phyloP scores from a whole-genome alignment of 495 filamentous ascomycete genomes.

The Aspergillus nidulans region DNA sequence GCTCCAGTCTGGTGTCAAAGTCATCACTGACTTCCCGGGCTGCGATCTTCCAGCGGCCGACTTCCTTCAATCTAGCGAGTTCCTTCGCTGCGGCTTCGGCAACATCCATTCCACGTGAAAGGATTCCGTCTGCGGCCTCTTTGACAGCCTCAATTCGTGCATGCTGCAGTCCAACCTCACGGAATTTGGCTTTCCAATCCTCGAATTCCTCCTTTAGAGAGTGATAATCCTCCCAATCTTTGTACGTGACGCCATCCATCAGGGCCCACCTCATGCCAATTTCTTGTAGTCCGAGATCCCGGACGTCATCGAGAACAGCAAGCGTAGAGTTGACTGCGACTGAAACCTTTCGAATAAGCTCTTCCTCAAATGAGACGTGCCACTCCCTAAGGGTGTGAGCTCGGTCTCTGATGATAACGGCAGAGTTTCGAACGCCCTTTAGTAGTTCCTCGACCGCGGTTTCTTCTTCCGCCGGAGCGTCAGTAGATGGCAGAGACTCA shows the following conservation, averaged over 20 bases:
- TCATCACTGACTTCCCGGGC: conserved; percentile 71
- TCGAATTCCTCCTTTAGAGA: conserved; percentile 76
- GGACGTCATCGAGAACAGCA: conserved; percentile 74
- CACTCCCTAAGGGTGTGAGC: conserved; percentile 78
- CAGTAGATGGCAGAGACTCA: conserved; percentile 48
- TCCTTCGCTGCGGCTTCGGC: conserved; percentile 82
- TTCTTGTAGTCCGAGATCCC: conserved; percentile 86
- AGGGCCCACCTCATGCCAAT: conserved; percentile 97
- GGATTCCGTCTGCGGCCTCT: conserved; percentile 60
- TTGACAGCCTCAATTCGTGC: conserved; percentile 66
- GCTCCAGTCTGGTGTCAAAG: conserved; percentile 57
- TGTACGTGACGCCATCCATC: conserved; percentile 93
- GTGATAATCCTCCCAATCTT: conserved; percentile 92
- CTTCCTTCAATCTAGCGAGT: conserved; percentile 75
- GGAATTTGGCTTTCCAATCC: conserved; percentile 79
- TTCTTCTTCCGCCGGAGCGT: conserved; percentile 48
- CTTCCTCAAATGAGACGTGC: conserved; percentile 67
- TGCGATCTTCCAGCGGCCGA: conserved; percentile 79
- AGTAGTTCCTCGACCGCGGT: conserved; percentile 60
- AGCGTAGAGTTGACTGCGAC: conserved; percentile 78
- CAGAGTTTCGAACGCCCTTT: conserved; percentile 64
- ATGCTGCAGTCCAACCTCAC: conserved; percentile 66
- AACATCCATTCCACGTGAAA: conserved; percentile 71
- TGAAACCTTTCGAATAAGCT: conserved; percentile 63
- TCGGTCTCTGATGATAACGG: conserved; percentile 70